A percentile compares a stretch with the other conserved stretches of the same genome.
Conservation (phyloP, 164 flowering plant genomes). For the Chimonanthus salicifolius region DNA sequence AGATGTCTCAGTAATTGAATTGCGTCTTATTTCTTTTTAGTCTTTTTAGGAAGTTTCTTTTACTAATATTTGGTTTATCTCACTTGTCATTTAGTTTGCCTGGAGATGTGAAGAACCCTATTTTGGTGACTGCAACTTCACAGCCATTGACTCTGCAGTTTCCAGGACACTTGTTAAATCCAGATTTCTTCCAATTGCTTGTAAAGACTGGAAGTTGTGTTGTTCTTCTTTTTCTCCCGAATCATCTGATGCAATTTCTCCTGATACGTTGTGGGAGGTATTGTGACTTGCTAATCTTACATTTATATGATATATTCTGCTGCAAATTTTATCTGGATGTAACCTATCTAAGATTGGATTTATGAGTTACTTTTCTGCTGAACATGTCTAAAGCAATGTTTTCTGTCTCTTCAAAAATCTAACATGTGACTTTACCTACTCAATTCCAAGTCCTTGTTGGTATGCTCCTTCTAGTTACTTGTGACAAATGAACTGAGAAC, state of each 20-base stretch:
- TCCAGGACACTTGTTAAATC: constrained; percentile 26
- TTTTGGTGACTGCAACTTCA: constrained; percentile 22
- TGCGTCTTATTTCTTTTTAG: neutral
- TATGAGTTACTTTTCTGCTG: no score
- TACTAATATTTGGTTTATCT: neutral
- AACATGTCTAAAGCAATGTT: no score
- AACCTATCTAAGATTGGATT: no score
- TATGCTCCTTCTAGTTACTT: no score
- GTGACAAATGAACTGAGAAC: no score
- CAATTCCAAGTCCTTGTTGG: no score
- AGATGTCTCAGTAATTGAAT: neutral
- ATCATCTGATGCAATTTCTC: constrained; percentile 41
- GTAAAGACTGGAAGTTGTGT: constrained; percentile 45
- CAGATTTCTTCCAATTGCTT: constrained; percentile 21
- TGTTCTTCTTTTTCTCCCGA: constrained; percentile 47
- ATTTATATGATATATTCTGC: neutral
- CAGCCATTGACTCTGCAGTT: constrained; percentile 19
- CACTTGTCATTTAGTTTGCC: constrained; percentile 16
- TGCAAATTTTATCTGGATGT: neutral
- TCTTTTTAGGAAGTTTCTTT: neutral
- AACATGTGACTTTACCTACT: no score
- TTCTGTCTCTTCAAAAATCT: no score
- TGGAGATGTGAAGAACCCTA: constrained; percentile 44
- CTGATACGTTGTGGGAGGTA: constrained; percentile 96
- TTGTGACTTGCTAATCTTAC: neutral